Percentiles rank a stretch among this genome's conserved stretches.
phyloP scores from a whole-genome alignment of 139 green algal species.

The Gonium pectorale region DNA sequence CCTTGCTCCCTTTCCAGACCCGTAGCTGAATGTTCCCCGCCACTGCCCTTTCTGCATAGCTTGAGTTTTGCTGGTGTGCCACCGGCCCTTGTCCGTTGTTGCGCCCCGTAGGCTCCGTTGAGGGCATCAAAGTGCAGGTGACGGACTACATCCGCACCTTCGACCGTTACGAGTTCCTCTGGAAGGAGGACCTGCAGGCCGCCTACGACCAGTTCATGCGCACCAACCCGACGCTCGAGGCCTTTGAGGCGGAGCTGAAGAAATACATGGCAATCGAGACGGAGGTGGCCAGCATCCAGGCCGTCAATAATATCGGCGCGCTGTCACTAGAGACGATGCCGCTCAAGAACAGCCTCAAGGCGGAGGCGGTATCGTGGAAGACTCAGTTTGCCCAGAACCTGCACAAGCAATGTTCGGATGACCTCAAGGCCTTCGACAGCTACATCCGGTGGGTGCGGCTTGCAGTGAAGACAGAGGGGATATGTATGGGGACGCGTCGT shows the following conservation, averaged over 20 bases:
- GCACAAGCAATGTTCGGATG: conserved; percentile 85
- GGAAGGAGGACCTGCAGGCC: conserved; percentile 80
- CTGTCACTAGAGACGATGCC: conserved; percentile 87
- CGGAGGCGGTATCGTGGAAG: conserved; percentile 93
- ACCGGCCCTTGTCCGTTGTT: no score
- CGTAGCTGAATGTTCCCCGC: no score
- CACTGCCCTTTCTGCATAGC: no score
- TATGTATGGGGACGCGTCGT: no score
- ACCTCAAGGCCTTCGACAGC: conserved; percentile 88
- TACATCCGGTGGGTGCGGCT: conserved; percentile 87
- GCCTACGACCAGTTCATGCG: conserved; percentile 71
- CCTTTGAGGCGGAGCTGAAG: conserved; percentile 90
- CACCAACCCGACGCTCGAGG: conserved; percentile 85
- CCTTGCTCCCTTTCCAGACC: no score
- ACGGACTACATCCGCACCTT: conserved; percentile 86
- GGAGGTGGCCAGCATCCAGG: conserved; percentile 73
- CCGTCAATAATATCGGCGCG: conserved; percentile 89
- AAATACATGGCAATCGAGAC: conserved; percentile 87
- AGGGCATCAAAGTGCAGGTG: conserved; percentile 81
- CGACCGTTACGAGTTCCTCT: conserved; percentile 87
- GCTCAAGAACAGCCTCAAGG: conserved; percentile 87
- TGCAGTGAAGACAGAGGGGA: no score
- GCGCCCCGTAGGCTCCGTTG: conserved; percentile 52
- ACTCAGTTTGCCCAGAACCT: conserved; percentile 93
- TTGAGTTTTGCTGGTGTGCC: no score